Conservation (phyloP, 768 basidiomycete species). For the Termitomyces sp. region DNA sequence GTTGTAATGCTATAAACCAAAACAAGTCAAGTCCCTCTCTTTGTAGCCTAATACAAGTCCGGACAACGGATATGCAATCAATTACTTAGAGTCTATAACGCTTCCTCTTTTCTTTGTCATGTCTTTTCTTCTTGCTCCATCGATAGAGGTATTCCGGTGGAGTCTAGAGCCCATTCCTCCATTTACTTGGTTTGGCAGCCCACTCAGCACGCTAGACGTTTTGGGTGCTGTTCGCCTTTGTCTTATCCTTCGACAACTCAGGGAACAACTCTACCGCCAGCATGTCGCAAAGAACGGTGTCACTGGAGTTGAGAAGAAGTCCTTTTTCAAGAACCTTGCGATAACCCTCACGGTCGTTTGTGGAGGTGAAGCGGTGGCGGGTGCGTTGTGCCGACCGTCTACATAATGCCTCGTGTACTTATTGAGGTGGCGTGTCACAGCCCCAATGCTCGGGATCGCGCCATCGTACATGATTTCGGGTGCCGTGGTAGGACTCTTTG, state of each 20-base stretch:
- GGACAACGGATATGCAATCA: too few relatives aligned
- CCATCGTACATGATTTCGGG: slow-evolving; percentile 83
- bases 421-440: slow-evolving; percentile 29
- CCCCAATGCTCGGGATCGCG: slow-evolving; percentile 58
- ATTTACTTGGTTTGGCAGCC: slow-evolving; percentile 62
- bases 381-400: slow-evolving; percentile 33
- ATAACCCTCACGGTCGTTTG: slow-evolving; percentile 68
- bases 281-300: slow-evolving; percentile 40
- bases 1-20: not conserved
- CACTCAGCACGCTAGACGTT: slow-evolving; percentile 62
- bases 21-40: not conserved
- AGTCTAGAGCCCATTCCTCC: slow-evolving; percentile 58
- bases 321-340: slow-evolving; percentile 54
- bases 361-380: slow-evolving; percentile 71
- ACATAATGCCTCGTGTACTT: slow-evolving; percentile 1
- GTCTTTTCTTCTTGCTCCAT: slow-evolving; percentile 31
- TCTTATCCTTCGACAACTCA: slow-evolving; percentile 62
- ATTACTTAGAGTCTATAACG: too few relatives aligned
- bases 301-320: slow-evolving; percentile 40
- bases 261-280: slow-evolving; percentile 43
- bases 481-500: slow-evolving; percentile 59
- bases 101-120: slow-evolving; percentile 17
- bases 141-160: slow-evolving; percentile 51
- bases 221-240: slow-evolving; percentile 68
- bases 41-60: too few relatives aligned